Conservation (phyloP, 352 stramenopile genomes). For the Pythium sp. region DNA sequence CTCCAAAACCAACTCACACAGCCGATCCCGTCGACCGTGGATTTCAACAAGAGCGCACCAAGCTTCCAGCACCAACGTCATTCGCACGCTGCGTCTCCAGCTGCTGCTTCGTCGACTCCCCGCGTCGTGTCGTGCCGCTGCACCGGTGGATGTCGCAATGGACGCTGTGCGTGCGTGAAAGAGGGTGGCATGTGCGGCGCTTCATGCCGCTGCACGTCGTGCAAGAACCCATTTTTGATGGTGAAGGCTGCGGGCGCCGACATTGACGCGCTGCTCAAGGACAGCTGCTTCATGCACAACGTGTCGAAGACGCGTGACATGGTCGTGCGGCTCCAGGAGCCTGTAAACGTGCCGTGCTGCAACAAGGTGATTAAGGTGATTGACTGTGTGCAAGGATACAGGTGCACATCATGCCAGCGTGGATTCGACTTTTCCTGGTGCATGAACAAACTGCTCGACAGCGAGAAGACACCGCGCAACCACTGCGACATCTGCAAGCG, state of each 20-base stretch:
- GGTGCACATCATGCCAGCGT: conserved; percentile 41
- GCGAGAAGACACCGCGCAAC: conserved; percentile 70
- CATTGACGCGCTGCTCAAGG: conserved; percentile 69
- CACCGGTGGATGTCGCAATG: conserved; percentile 78
- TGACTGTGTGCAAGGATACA: conserved; percentile 73
- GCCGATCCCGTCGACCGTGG: conserved; percentile 1
- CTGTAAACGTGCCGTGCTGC: conserved; percentile 65
- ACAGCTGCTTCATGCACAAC: conserved; percentile 88
- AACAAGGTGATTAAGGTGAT: conserved; percentile 56
- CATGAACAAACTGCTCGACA: conserved; percentile 75
- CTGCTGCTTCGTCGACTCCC: conserved; percentile 20
- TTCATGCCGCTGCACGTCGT: conserved; percentile 80
- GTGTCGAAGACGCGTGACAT: conserved; percentile 85
- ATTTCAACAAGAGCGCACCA: not conserved
- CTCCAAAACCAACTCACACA: conserved; percentile 19
- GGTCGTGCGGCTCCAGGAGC: conserved; percentile 68
- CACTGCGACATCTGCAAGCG: conserved; percentile 86
- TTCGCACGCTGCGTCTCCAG: not conserved
- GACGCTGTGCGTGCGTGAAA: conserved; percentile 80
- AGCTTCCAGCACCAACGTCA: conserved; percentile 8
- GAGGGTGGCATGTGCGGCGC: conserved; percentile 73
- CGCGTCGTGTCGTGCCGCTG: conserved; percentile 74
- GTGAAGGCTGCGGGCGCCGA: conserved; percentile 72
- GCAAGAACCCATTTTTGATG: conserved; percentile 86
- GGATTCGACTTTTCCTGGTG: conserved; percentile 83